Evolutionary conservation across 2,329 filamentous ascomycete species (phyloP).

Genomic region (Paecilomyces sp.): DNA sequence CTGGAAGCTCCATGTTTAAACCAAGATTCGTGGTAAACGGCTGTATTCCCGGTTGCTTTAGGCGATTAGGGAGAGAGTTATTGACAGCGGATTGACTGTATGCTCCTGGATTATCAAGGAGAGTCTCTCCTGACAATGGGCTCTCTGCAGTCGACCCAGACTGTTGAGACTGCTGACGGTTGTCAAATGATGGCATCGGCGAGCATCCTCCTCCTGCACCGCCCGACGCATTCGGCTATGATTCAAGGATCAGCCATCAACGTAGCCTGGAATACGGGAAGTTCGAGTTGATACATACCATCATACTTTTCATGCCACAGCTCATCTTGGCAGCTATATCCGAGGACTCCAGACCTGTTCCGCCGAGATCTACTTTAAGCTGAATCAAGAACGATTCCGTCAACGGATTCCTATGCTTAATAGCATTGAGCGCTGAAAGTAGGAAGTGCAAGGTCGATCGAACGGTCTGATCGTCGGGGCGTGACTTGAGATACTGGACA

Average conservation of each 20-base stretch:
- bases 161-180: constrained; percentile 6
- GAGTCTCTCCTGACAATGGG: neutral
- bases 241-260: neutral
- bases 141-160: neutral
- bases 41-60: constrained; percentile 9
- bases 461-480: constrained; percentile 74
- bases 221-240: neutral
- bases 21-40: neutral
- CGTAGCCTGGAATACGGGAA: neutral
- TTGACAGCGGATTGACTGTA: constrained; percentile 4
- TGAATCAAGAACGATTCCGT: constrained; percentile 94
- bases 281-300: neutral
- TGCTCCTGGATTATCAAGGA: neutral
- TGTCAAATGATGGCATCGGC: constrained; percentile 8
- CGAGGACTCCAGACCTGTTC: constrained; percentile 23
- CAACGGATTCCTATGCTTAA: constrained; percentile 81
- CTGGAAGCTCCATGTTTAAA: neutral
- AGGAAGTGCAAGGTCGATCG: constrained; percentile 81
- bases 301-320: neutral
- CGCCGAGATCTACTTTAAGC: constrained; percentile 83
- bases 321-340: neutral
- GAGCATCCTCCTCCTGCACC: constrained; percentile 1
- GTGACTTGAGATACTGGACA: constrained; percentile 89
- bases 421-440: constrained; percentile 78
- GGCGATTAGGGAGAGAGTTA: constrained; percentile 16